phyloP scores from a whole-genome alignment of 306 rosid genomes.

The Lathyrus aphaca region DNA sequence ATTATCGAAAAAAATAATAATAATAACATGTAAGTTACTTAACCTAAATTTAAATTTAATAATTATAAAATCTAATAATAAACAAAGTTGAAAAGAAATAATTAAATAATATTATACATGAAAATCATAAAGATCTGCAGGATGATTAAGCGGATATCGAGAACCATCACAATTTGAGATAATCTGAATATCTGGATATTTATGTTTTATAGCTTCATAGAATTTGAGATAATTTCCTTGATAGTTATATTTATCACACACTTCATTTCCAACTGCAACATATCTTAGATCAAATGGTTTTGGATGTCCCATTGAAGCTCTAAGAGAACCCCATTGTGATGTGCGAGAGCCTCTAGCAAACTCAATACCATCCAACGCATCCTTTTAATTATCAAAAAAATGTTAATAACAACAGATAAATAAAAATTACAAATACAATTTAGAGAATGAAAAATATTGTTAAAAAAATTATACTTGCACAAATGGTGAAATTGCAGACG shows the following conservation, averaged over 20 bases:
- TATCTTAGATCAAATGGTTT: conserved; percentile 71
- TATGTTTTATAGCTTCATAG: conserved; percentile 54
- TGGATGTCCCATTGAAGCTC: conserved; percentile 83
- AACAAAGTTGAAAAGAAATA: too few species aligned
- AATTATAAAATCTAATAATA: not conserved
- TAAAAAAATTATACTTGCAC: conserved; percentile 54
- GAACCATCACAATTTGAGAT: conserved; percentile 85
- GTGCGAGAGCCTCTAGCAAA: conserved; percentile 74
- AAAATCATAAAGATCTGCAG: conserved; percentile 74
- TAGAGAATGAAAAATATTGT: too few species aligned
- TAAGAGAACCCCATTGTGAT: conserved; percentile 74
- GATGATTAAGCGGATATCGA: conserved; percentile 54
- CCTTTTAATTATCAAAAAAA: conserved; percentile 41
- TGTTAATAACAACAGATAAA: too few species aligned
- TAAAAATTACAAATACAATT: not conserved
- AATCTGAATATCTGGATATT: conserved; percentile 72
- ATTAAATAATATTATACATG: conserved; percentile 49
- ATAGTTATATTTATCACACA: conserved; percentile 60
- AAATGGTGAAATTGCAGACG: conserved; percentile 62
- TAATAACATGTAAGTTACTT: not conserved
- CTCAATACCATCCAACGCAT: conserved; percentile 84
- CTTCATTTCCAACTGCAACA: conserved; percentile 87
- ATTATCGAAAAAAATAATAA: too few species aligned
- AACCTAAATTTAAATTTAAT: not conserved
- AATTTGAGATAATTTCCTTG: conserved; percentile 59